A percentile compares a stretch with the other conserved stretches of the same genome.
Evolutionary conservation across 1,139 yeast species (phyloP).

Genomic region (Candida pseudocylindracea): DNA sequence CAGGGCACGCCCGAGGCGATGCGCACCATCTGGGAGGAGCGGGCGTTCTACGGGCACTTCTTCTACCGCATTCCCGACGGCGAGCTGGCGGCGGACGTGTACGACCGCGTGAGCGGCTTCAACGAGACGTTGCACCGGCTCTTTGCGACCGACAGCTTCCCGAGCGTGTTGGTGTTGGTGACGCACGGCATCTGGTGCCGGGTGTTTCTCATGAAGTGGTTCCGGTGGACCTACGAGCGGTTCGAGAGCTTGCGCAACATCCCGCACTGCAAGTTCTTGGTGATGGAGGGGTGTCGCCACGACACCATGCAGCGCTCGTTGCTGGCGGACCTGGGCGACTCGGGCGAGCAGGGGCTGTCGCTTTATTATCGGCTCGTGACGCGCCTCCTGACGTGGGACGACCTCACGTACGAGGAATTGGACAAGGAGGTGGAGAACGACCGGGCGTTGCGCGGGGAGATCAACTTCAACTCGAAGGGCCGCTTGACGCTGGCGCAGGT

Average conservation of each 20-base stretch:
- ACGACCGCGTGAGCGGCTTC: constrained; percentile 74
- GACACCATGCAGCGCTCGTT: too few species aligned
- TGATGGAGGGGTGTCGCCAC: constrained; percentile 29
- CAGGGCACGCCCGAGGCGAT: constrained; percentile 60
- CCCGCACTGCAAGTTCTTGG: constrained; percentile 63
- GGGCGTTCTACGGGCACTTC: constrained; percentile 82
- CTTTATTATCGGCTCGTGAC: constrained; percentile 22
- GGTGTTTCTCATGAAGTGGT: constrained; percentile 85
- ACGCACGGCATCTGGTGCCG: constrained; percentile 92
- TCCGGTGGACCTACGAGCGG: constrained; percentile 75
- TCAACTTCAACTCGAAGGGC: constrained; percentile 16
- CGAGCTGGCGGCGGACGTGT: constrained; percentile 90
- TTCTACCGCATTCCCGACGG: constrained; percentile 85
- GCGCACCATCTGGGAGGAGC: constrained; percentile 56
- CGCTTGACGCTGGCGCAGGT: too few species aligned
- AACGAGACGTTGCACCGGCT: constrained; percentile 72
- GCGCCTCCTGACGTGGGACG: constrained; percentile 37
- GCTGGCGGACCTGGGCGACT: constrained; percentile 9
- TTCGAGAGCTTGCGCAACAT: constrained; percentile 67
- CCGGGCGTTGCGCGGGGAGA: constrained; percentile 19
- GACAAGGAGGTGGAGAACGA: constrained; percentile 14
- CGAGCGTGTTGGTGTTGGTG: constrained; percentile 56
- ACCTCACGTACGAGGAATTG: constrained; percentile 18
- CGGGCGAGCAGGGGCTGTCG: constrained; percentile 2
- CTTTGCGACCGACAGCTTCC: constrained; percentile 44